Conservation (phyloP, 2,329 filamentous ascomycete species). For the Coniochaeta sp. region DNA sequence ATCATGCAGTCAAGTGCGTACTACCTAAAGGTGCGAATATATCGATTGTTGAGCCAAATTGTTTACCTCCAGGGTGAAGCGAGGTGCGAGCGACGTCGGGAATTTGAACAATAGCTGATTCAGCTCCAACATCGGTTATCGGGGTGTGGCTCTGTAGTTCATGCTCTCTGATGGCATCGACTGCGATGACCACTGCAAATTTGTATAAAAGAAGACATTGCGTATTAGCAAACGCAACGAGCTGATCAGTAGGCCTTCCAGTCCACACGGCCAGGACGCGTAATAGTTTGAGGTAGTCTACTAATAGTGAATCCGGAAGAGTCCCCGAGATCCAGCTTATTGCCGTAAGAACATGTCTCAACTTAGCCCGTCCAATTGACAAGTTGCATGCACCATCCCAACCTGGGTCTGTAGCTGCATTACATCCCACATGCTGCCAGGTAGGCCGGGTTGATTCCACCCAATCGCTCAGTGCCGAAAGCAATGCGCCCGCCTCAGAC, state of each 20-base stretch:
- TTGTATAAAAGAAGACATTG: too few species aligned
- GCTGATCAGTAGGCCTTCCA: neutral
- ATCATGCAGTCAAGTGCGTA: too few species aligned
- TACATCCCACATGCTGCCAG: neutral
- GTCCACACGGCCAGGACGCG: too few species aligned
- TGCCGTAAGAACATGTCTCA: neutral
- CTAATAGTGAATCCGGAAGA: too few species aligned
- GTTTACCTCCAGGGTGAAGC: too few species aligned
- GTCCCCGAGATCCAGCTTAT: neutral
- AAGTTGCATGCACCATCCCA: neutral
- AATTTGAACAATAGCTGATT: neutral
- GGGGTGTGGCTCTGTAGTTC: neutral
- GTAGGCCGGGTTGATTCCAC: neutral
- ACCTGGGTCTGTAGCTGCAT: neutral
- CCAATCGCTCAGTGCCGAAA: neutral
- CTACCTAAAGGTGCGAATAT: too few species aligned
- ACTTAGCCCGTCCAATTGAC: neutral
- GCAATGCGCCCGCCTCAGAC: neutral
- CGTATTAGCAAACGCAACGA: too few species aligned
- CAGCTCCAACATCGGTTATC: neutral
- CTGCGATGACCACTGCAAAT: neutral
- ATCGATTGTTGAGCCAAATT: too few species aligned
- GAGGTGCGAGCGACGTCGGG: too few species aligned
- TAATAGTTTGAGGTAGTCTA: too few species aligned
- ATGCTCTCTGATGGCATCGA: neutral